Conservation (phyloP, 2,329 filamentous ascomycete genomes). For the Arthrocladium fulminans region DNA sequence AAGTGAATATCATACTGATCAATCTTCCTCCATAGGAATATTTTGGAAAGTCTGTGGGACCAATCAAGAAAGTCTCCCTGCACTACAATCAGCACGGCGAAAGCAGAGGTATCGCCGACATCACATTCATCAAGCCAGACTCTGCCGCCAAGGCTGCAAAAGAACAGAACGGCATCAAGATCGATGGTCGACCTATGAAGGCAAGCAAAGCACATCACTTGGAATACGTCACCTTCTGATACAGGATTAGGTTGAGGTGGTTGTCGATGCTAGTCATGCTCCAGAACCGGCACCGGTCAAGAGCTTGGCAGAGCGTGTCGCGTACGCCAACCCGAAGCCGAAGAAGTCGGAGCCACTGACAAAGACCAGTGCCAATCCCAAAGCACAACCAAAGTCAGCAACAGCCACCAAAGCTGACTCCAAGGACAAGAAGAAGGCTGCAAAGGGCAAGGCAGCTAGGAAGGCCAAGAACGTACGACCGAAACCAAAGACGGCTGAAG, state of each 20-base stretch:
- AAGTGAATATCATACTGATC: constrained; percentile 35
- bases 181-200: constrained; percentile 87
- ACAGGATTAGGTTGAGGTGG: constrained; percentile 67
- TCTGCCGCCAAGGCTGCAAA: constrained; percentile 77
- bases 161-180: constrained; percentile 76
- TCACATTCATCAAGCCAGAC: constrained; percentile 72
- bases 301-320: constrained; percentile 74
- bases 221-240: constrained; percentile 1
- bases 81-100: constrained; percentile 87
- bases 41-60: constrained; percentile 76
- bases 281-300: constrained; percentile 60
- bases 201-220: constrained; percentile 39
- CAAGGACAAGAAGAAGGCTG: constrained; percentile 40
- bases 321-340: constrained; percentile 43
- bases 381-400: constrained; percentile 73
- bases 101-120: constrained; percentile 85
- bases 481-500: constrained; percentile 83
- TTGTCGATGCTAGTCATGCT: constrained; percentile 67
- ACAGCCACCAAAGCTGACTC: constrained; percentile 59
- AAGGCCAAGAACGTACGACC: constrained; percentile 58
- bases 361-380: constrained; percentile 34
- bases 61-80: constrained; percentile 83
- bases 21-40: constrained; percentile 72
- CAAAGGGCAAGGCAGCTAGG: constrained; percentile 51
- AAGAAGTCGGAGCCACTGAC: constrained; percentile 18